Evolutionary conservation across 805 yeast genomes (phyloP).

Genomic region (Sugiyamaella marilandica): DNA sequence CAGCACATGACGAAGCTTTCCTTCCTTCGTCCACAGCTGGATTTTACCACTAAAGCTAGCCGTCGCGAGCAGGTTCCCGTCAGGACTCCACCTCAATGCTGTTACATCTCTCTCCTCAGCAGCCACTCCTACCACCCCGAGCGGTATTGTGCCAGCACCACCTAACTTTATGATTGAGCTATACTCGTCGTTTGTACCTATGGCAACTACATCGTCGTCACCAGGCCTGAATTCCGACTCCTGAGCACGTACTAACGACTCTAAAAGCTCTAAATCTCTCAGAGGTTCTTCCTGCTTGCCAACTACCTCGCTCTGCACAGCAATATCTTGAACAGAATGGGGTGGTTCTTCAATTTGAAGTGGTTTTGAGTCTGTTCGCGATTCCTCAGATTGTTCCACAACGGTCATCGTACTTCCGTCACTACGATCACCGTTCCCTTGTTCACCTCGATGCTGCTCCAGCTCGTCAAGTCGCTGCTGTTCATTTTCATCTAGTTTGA

Average conservation of each 20-base stretch:
- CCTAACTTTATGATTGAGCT: not conserved
- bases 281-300: not conserved
- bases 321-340: not conserved
- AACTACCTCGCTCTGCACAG: not conserved
- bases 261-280: not conserved
- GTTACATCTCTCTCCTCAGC: constrained; percentile 26
- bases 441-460: not conserved
- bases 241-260: constrained; percentile 7
- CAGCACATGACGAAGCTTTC: constrained; percentile 54
- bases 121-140: constrained; percentile 10
- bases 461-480: not conserved
- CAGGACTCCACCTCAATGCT: constrained; percentile 55
- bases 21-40: constrained; percentile 72
- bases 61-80: constrained; percentile 58
- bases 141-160: not conserved
- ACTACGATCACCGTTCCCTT: not conserved
- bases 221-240: constrained; percentile 10
- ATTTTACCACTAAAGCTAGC: constrained; percentile 68
- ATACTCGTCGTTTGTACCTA: constrained; percentile 8
- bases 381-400: not conserved
- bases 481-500: not conserved
- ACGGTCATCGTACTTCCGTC: not conserved
- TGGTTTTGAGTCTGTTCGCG: not conserved
- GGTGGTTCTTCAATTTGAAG: not conserved
- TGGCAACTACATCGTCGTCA: constrained; percentile 7